Evolutionary conservation across 2,329 filamentous ascomycete species (phyloP).

Genomic region (Mycosphaerella arachidis): DNA sequence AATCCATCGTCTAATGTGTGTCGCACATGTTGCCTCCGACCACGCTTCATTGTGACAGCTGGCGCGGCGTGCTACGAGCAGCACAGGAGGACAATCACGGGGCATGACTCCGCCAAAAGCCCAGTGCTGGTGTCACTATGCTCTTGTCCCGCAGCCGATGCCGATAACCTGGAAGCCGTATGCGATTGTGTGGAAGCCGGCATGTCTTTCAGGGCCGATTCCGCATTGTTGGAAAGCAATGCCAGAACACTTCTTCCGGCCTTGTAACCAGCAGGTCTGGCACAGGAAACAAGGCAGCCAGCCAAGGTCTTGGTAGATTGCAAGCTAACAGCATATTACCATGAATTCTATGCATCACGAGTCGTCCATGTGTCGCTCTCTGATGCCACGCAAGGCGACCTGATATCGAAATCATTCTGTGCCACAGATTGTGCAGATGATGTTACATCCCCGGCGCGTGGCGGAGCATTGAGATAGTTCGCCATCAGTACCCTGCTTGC

Average conservation of each 20-base stretch:
- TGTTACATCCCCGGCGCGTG: constrained; percentile 1
- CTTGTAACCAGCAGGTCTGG: not conserved
- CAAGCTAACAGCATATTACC: not conserved
- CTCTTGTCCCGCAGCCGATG: not conserved
- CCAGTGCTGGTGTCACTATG: not conserved
- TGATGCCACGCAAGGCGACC: not conserved
- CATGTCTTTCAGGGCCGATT: not conserved
- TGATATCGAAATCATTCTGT: not conserved
- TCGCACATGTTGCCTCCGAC: not conserved
- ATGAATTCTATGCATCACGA: not conserved
- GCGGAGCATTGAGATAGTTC: not conserved
- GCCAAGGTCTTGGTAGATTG: not conserved
- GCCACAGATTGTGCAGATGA: not conserved
- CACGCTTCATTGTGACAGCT: not conserved
- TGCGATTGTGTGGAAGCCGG: not conserved
- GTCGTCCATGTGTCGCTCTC: not conserved
- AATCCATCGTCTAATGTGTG: not conserved
- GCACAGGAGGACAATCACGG: not conserved
- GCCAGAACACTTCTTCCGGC: not conserved
- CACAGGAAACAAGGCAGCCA: not conserved
- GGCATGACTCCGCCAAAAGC: not conserved
- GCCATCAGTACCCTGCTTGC: not conserved
- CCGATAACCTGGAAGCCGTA: not conserved
- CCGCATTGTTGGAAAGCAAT: not conserved
- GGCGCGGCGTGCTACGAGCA: not conserved